Evolutionary conservation across 371 early-diverging fungal genomes (phyloP).

Genomic region (Syncephalastrum contaminatum): DNA sequence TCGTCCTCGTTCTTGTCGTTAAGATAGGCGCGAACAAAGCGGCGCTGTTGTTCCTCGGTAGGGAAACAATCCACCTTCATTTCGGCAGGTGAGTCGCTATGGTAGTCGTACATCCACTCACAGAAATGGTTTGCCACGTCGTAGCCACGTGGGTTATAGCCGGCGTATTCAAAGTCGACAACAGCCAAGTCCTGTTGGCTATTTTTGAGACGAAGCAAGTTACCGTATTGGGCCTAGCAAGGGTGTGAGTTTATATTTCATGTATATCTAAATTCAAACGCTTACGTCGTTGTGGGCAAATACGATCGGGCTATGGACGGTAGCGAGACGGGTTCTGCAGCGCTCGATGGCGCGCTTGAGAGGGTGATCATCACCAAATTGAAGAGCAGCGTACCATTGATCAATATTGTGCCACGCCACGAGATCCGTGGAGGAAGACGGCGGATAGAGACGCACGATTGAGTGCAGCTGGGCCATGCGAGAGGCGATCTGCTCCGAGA

Average conservation of each 20-base stretch:
- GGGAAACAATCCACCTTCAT: conserved; percentile 57
- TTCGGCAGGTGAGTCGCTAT: conserved; percentile 56
- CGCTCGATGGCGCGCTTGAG: conserved; percentile 49
- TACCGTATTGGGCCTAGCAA: conserved; percentile 32
- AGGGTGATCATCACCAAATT: conserved; percentile 42
- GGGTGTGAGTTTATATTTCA: not conserved
- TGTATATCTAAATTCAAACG: not conserved
- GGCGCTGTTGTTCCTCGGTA: conserved; percentile 52
- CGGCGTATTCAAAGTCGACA: conserved; percentile 87
- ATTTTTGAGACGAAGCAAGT: conserved; percentile 29
- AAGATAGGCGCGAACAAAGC: conserved; percentile 71
- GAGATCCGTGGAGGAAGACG: conserved; percentile 22
- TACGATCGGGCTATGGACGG: conserved; percentile 60
- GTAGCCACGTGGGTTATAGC: conserved; percentile 80
- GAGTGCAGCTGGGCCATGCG: conserved; percentile 75
- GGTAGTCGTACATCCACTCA: conserved; percentile 89
- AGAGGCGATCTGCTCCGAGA: conserved; percentile 74
- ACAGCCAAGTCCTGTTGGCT: conserved; percentile 26
- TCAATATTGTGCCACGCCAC: conserved; percentile 66
- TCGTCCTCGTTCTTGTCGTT: conserved; percentile 27
- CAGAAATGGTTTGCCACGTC: conserved; percentile 91
- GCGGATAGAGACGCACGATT: conserved; percentile 66
- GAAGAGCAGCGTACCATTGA: conserved; percentile 49
- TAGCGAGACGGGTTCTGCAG: conserved; percentile 33
- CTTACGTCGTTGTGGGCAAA: conserved; percentile 86